These are phyloP conservation scores for Astragalus membranaceus DNA, from an alignment of 306 rosid genomes.

Conservation along the genomic window DNA sequence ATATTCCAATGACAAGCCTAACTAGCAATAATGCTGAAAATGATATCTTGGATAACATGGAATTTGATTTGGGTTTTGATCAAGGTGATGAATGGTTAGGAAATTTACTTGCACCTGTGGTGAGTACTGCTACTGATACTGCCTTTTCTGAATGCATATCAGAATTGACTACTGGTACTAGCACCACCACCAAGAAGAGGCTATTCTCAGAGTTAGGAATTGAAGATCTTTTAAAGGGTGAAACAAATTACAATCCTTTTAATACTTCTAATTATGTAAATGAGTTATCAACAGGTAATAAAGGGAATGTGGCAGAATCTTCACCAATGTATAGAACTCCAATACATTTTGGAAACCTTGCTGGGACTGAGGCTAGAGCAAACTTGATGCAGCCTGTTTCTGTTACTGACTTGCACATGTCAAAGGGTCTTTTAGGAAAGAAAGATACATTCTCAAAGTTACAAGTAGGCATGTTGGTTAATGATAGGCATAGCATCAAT, in stretches of 20 bases:
- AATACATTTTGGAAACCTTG: slow-evolving; percentile 22
- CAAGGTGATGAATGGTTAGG: slow-evolving; percentile 37
- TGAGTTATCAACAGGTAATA: slow-evolving; percentile 31
- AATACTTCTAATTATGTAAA: slow-evolving; percentile 34
- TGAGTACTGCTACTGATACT: slow-evolving; percentile 20
- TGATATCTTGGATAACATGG: slow-evolving; percentile 29
- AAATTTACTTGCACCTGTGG: slow-evolving; percentile 32
- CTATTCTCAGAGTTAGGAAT: slow-evolving; percentile 62
- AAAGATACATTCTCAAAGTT: slow-evolving; percentile 45
- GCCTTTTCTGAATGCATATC: slow-evolving; percentile 35
- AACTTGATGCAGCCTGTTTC: slow-evolving; percentile 28
- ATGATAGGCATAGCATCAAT: slow-evolving; percentile 52
- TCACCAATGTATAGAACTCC: slow-evolving; percentile 33
- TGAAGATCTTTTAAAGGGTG: slow-evolving; percentile 55
- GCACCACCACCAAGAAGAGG: slow-evolving; percentile 41
- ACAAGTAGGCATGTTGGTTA: slow-evolving; percentile 50
- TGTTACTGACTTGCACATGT: slow-evolving; percentile 23
- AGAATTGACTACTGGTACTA: slow-evolving; percentile 29
- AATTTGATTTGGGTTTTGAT: slow-evolving; percentile 25
- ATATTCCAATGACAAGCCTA: slow-evolving; percentile 18
- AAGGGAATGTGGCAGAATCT: slow-evolving; percentile 34
- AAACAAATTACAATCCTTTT: slow-evolving; percentile 28
- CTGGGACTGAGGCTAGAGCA: slow-evolving; percentile 18
- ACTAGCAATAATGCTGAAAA: slow-evolving; percentile 27
- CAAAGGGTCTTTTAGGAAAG: slow-evolving; percentile 26